Evolutionary conservation across 805 yeast genomes (phyloP), one percentile per base, ranked within the genome.

Genomic region (Pichia manshurica): DNA sequence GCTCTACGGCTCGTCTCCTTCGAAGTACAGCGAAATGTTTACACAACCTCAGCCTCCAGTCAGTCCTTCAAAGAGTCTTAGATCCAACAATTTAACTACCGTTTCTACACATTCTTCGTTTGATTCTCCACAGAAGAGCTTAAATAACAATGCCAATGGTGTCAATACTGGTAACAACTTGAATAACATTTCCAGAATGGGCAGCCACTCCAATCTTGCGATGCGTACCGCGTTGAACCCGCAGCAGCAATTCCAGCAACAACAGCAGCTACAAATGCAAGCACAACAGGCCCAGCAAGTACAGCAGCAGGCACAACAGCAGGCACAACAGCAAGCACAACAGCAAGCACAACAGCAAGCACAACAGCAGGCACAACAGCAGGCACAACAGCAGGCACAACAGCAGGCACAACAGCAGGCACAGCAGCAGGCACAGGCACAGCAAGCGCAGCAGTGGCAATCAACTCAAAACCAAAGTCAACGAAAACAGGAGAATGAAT

Each of bases 61-160:
- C 13, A 62, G 67, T 56, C 70, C 70, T 5, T 61, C 69, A 8
- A 53, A 63, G 43, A 64, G 68, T 46, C 46, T 66, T 3, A 56
- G 65, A 35, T 62, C 66, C 12, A 53, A 54, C 17, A 59, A 59
- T 43, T 48, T 64, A 39, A 62, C 61, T 7, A 63, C 66, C 7
- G 59, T 62, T n/a, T 54, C 61, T 20, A 59, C 65, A 6, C 58
- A 59, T 39, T 55, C 66, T 5, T 61, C 66, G 16, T 34, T 59
- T 32, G 51, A 53, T 10, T 62, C 66, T 9, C 63, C 64, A 16
- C 61, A 59, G 39, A 58, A 56, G 9, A 33, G 29, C 28, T 7
- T 19, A 15, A 39, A 23, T 23, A 45, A 33, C 21, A 43, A 28
- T 34, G 28, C 23, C 15, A 35, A 35, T 13, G 20, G 10, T 13